phyloP scores from a whole-genome alignment of 768 basidiomycete species.

The Termitomyces sp. region DNA sequence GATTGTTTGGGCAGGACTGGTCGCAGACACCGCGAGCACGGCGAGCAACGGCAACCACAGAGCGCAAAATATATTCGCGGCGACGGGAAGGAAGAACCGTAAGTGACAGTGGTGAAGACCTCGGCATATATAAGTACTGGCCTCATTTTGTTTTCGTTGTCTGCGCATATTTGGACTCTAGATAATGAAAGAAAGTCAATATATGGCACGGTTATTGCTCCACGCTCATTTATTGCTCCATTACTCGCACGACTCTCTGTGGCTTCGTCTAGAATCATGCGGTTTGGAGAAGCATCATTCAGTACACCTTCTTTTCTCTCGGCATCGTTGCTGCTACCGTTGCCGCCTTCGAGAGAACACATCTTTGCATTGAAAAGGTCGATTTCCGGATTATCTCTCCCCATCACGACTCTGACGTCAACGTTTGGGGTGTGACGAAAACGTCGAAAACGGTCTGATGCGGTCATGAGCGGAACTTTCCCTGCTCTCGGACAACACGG shows the following conservation, averaged over 20 bases:
- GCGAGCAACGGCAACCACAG: conserved; percentile 23
- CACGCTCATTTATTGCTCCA: conserved; percentile 10
- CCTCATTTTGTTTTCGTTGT: conserved; percentile 10
- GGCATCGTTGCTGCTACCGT: conserved; percentile 38
- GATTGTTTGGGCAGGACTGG: conserved; percentile 25
- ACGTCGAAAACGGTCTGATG: conserved; percentile 58
- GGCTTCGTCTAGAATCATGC: conserved; percentile 24
- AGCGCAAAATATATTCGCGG: conserved; percentile 28
- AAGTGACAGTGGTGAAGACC: conserved; percentile 1
- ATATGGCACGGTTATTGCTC: not conserved
- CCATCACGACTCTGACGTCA: conserved; percentile 46
- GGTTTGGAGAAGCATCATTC: conserved; percentile 40
- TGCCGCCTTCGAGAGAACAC: conserved; percentile 49
- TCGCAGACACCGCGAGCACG: conserved; percentile 28
- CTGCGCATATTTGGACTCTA: conserved; percentile 9
- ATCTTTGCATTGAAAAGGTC: conserved; percentile 60
- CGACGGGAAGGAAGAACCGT: conserved; percentile 14
- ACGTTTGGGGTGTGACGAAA: conserved; percentile 65
- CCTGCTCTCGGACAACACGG: conserved; percentile 55
- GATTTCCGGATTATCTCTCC: conserved; percentile 37
- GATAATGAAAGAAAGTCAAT: conserved; percentile 1
- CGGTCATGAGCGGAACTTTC: conserved; percentile 60
- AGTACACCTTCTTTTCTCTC: conserved; percentile 39
- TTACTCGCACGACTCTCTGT: conserved; percentile 20
- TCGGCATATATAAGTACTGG: conserved; percentile 9